Conservation (phyloP, 495 filamentous ascomycete species). For the Podospora tetraspora region DNA sequence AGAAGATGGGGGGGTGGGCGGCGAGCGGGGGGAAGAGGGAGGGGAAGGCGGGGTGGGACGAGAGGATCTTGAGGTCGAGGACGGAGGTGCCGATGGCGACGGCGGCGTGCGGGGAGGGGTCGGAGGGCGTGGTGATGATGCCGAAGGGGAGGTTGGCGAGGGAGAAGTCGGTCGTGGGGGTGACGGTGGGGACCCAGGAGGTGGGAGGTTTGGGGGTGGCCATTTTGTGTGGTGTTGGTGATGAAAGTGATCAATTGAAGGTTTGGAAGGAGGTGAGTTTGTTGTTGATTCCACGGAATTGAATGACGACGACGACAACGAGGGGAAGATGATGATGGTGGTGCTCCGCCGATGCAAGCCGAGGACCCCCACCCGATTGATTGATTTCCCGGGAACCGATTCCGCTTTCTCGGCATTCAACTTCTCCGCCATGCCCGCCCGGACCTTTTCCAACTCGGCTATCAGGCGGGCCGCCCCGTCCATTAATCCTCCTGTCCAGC, state of each 20-base stretch:
- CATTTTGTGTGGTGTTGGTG: background rate
- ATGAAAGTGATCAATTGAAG: background rate
- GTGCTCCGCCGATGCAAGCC: background rate
- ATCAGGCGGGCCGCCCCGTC: background rate
- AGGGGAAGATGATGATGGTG: background rate
- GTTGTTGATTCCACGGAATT: background rate
- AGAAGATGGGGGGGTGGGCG: slow-evolving; percentile 57
- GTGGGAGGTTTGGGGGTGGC: slow-evolving; percentile 17
- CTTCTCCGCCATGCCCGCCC: background rate
- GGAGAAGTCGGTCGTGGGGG: slow-evolving; percentile 57
- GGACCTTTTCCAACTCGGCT: background rate
- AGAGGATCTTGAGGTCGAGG: slow-evolving; percentile 67
- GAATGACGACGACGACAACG: background rate
- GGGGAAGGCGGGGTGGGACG: slow-evolving; percentile 52
- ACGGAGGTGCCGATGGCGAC: slow-evolving; percentile 73
- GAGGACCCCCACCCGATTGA: background rate
- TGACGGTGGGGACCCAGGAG: slow-evolving; percentile 37
- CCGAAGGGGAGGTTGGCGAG: slow-evolving; percentile 90
- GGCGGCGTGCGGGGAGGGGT: slow-evolving; percentile 58
- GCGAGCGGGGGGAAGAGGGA: slow-evolving; percentile 52
- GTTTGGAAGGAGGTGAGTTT: background rate
- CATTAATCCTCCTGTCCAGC: background rate
- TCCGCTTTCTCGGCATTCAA: background rate
- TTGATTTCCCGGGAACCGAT: background rate
- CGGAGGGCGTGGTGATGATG: slow-evolving; percentile 61